These are phyloP conservation scores for Aspergillus sp. DNA, from an alignment of 2,329 filamentous ascomycete genomes.

Conservation along the genomic window DNA sequence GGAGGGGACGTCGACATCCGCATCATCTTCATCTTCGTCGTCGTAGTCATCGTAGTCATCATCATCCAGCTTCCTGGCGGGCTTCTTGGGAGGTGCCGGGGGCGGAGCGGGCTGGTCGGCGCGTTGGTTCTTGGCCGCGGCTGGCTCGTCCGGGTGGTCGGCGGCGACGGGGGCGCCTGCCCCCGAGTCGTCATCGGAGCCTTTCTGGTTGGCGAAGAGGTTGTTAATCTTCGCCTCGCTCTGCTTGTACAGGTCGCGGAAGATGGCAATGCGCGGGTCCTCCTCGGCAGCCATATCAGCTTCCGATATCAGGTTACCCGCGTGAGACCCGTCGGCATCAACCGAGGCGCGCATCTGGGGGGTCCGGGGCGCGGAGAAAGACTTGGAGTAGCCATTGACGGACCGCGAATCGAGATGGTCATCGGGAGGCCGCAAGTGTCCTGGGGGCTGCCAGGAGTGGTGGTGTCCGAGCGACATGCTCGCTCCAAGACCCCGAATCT, in stretches of 20 bases:
- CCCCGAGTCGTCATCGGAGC: slow-evolving; percentile 20
- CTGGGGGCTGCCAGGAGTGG: slow-evolving; percentile 66
- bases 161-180: slow-evolving; percentile 50
- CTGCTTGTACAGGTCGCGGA: slow-evolving; percentile 73
- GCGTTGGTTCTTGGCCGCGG: slow-evolving; percentile 34
- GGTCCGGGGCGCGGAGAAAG: slow-evolving; percentile 44
- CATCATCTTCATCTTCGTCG: slow-evolving; percentile 60
- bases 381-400: slow-evolving; percentile 45
- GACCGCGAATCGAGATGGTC: slow-evolving; percentile 50
- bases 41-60: slow-evolving; percentile 68
- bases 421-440: slow-evolving; percentile 60
- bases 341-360: slow-evolving; percentile 45
- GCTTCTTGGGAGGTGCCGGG: slow-evolving; percentile 52
- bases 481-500: slow-evolving; percentile 47
- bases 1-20: slow-evolving; percentile 49
- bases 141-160: slow-evolving; percentile 33
- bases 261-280: slow-evolving; percentile 65
- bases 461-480: slow-evolving; percentile 67
- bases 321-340: slow-evolving; percentile 47
- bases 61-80: slow-evolving; percentile 73
- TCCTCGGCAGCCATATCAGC: slow-evolving; percentile 65
- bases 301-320: slow-evolving; percentile 49
- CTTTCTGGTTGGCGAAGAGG: slow-evolving; percentile 61
- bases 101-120: slow-evolving; percentile 49
- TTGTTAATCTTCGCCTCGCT: slow-evolving; percentile 74